Evolutionary conservation across 768 basidiomycete species (phyloP).

Genomic region (Lactarius psammicola): DNA sequence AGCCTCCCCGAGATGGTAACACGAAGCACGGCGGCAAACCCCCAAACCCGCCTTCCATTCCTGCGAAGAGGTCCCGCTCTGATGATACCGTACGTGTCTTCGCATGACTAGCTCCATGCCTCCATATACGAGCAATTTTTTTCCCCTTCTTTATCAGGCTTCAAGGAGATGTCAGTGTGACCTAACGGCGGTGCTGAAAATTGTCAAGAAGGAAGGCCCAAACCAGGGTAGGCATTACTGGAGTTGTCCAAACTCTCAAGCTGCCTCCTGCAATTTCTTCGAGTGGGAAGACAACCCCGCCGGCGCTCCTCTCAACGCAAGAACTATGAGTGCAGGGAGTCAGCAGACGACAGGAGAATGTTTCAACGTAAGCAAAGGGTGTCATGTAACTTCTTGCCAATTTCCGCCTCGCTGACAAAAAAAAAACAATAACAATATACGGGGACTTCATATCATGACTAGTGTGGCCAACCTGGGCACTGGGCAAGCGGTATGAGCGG

Average conservation of each 20-base stretch:
- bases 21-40: neutral
- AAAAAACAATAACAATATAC: neutral
- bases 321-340: conserved; percentile 21
- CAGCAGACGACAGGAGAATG: conserved; percentile 41
- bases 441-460: conserved; percentile 1
- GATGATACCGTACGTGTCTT: conserved; percentile 22
- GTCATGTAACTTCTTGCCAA: neutral
- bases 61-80: conserved; percentile 18
- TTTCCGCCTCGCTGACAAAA: neutral
- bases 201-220: conserved; percentile 41
- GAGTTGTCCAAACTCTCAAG: conserved; percentile 46
- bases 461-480: conserved; percentile 67
- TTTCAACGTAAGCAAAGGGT: conserved; percentile 47
- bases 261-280: conserved; percentile 55
- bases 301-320: conserved; percentile 15
- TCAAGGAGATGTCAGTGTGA: conserved; percentile 40
- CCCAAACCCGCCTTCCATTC: conserved; percentile 16
- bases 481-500: conserved; percentile 49
- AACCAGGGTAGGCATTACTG: conserved; percentile 50
- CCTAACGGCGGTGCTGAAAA: conserved; percentile 38
- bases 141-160: neutral
- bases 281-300: conserved; percentile 60
- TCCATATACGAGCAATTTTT: neutral
- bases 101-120: neutral
- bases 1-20: conserved; percentile 21